A percentile compares a stretch with the other conserved stretches of the same genome.
These are phyloP conservation scores for Acorus gramineus DNA, from an alignment of 106 monocot genomes.

Conservation along the genomic window DNA sequence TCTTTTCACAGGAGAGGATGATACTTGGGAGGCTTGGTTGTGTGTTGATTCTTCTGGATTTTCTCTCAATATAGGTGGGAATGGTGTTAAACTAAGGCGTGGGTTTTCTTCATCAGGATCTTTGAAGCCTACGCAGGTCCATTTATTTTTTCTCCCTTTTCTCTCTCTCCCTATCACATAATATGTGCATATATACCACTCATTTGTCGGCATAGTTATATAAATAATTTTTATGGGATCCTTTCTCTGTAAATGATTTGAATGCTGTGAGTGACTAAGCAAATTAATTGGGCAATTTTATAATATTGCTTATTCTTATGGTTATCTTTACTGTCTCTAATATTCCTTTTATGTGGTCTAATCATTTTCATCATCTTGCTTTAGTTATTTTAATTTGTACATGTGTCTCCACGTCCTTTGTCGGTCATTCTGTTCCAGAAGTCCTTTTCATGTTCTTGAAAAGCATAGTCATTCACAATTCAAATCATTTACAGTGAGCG, in stretches of 20 bases:
- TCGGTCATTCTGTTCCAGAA: too few relatives aligned
- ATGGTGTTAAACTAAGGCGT: conserved; percentile 63
- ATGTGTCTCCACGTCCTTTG: too few relatives aligned
- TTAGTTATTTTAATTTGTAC: too few relatives aligned
- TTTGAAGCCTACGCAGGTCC: conserved; percentile 80
- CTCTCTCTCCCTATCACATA: too few relatives aligned
- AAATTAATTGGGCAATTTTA: too few relatives aligned
- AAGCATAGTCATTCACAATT: background rate
- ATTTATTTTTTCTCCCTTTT: background rate
- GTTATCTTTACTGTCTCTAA: too few relatives aligned
- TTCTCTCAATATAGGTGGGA: conserved; percentile 37
- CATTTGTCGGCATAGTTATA: background rate
- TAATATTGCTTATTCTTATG: too few relatives aligned
- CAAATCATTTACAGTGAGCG: background rate
- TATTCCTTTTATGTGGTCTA: too few relatives aligned
- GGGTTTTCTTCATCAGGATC: conserved; percentile 72
- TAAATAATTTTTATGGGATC: too few relatives aligned
- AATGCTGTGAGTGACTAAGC: too few relatives aligned
- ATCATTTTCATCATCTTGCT: too few relatives aligned
- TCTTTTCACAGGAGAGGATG: conserved; percentile 98
- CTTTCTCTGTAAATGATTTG: background rate
- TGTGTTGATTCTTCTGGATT: conserved; percentile 40
- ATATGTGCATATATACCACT: background rate
- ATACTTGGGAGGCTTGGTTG: conserved; percentile 93
- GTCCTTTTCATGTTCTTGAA: background rate